Percentiles rank a stretch among this genome's conserved stretches.
These are phyloP conservation scores for Cercospora nicotianae DNA, from an alignment of 2,329 filamentous ascomycete genomes.

Conservation along the genomic window DNA sequence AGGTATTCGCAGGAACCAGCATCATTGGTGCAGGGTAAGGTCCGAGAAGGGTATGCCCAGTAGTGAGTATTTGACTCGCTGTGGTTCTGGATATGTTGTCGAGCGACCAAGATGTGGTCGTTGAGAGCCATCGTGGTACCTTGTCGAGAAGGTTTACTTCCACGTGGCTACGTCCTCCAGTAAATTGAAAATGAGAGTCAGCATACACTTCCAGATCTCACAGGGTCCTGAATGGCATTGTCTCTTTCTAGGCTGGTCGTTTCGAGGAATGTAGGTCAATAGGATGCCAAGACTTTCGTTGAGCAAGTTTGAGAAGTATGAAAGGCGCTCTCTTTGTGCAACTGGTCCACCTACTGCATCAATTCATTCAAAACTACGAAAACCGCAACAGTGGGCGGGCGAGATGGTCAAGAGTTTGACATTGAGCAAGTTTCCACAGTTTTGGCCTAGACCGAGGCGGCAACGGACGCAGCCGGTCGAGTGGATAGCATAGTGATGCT, in stretches of 20 bases:
- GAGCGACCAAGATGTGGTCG: neutral
- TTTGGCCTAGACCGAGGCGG: neutral
- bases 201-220: neutral
- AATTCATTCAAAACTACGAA: neutral
- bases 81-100: constrained; percentile 35
- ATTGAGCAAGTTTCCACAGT: constrained; percentile 10
- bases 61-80: constrained; percentile 41
- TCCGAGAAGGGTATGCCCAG: constrained; percentile 59
- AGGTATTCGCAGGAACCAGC: constrained; percentile 60
- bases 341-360: constrained; percentile 3
- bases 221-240: constrained; percentile 6
- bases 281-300: neutral
- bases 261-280: constrained; percentile 3
- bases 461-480: neutral
- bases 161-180: neutral
- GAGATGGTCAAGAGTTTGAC: neutral
- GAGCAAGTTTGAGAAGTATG: constrained; percentile 20
- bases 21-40: constrained; percentile 60
- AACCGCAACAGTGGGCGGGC: neutral
- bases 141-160: neutral
- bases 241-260: neutral
- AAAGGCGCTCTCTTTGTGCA: neutral
- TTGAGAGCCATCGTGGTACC: neutral
- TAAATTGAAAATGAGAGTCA: neutral
- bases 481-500: neutral